These are phyloP conservation scores for Periconia sp. DNA, from an alignment of 2,329 filamentous ascomycete genomes.

Conservation along the genomic window DNA sequence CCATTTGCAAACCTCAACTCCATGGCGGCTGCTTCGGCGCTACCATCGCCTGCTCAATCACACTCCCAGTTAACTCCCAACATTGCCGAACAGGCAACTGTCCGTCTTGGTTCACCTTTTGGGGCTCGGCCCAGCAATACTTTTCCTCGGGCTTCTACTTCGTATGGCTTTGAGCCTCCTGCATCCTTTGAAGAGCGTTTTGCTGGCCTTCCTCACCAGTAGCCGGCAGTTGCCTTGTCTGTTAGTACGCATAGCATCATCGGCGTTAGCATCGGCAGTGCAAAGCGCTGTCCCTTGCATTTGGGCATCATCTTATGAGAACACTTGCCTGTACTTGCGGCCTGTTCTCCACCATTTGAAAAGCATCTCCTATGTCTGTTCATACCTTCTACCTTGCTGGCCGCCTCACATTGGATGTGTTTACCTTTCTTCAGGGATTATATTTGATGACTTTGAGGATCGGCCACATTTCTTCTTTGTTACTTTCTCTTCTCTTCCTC, in stretches of 20 bases:
- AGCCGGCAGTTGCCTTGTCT: constrained; percentile 19
- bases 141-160: constrained; percentile 48
- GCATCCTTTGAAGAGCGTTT: constrained; percentile 44
- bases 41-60: constrained; percentile 16
- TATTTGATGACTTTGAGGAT: constrained; percentile 14
- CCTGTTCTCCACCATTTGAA: constrained; percentile 21
- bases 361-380: constrained; percentile 39
- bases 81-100: constrained; percentile 40
- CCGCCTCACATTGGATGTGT: constrained; percentile 14
- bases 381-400: constrained; percentile 20
- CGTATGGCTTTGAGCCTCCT: constrained; percentile 38
- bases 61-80: constrained; percentile 9
- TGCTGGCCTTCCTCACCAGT: constrained; percentile 28
- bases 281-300: constrained; percentile 20
- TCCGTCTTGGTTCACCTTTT: constrained; percentile 53
- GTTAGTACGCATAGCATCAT: constrained; percentile 32
- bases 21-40: constrained; percentile 29
- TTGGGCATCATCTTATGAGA: constrained; percentile 14
- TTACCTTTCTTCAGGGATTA: constrained; percentile 16
- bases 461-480: constrained; percentile 3
- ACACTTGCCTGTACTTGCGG: constrained; percentile 24
- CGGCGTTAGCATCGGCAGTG: constrained; percentile 34
- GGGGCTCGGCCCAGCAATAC: constrained; percentile 47
- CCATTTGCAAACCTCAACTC: constrained; percentile 26
- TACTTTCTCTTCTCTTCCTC: constrained; percentile 7